phyloP scores from a whole-genome alignment of 371 early-diverging fungal genomes.

The Haplosporangium sp. region DNA sequence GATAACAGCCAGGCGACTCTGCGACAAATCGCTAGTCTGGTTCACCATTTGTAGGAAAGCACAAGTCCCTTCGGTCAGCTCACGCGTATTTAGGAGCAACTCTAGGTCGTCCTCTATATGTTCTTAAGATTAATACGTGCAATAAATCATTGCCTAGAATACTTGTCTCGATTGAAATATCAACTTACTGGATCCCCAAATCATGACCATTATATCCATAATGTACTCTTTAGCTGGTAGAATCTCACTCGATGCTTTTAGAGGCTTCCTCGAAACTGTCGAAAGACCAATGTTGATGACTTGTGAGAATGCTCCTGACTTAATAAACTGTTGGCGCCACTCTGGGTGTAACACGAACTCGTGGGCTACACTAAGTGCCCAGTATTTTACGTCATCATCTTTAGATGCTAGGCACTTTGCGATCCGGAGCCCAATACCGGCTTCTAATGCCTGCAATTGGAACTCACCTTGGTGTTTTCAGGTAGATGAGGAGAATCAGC shows the following conservation, averaged over 20 bases:
- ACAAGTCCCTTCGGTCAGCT: constrained; percentile 33
- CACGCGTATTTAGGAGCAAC: constrained; percentile 16
- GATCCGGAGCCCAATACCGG: constrained; percentile 72
- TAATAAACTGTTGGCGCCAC: constrained; percentile 48
- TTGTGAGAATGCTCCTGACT: constrained; percentile 44
- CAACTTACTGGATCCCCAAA: constrained; percentile 49
- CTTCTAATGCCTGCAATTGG: constrained; percentile 68
- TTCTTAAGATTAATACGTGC: background rate
- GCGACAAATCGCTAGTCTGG: constrained; percentile 22
- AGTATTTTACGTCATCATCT: constrained; percentile 82
- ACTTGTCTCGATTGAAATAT: background rate
- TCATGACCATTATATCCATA: constrained; percentile 37
- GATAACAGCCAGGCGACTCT: constrained; percentile 29
- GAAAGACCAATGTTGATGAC: constrained; percentile 46
- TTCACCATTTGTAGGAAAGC: constrained; percentile 45
- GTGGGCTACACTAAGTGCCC: constrained; percentile 74
- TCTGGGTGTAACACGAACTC: constrained; percentile 56
- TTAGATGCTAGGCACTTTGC: constrained; percentile 71
- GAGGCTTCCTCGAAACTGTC: constrained; percentile 30
- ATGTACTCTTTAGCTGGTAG: constrained; percentile 37
- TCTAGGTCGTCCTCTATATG: constrained; percentile 24
- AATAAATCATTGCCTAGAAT: background rate
- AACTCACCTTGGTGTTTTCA: constrained; percentile 46
- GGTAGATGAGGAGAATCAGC: background rate
- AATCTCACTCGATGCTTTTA: constrained; percentile 33